Percentiles rank a stretch among this genome's conserved stretches.
phyloP scores from a whole-genome alignment of 495 filamentous ascomycete genomes.

The Xylaria curta region DNA sequence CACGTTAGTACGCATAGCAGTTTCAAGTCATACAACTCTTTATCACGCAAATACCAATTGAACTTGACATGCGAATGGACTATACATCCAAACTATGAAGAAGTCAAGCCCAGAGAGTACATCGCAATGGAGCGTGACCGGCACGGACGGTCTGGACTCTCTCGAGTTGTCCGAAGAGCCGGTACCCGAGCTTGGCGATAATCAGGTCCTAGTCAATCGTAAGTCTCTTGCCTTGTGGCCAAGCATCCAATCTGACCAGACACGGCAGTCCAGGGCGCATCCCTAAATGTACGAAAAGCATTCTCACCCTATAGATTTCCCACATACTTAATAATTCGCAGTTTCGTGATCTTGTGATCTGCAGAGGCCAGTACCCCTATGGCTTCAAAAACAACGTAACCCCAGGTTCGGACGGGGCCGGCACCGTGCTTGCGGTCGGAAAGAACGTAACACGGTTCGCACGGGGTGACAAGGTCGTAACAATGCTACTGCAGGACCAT shows the following conservation, averaged over 20 bases:
- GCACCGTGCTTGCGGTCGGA: slow-evolving; percentile 65
- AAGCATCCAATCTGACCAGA: background rate
- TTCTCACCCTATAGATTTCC: background rate
- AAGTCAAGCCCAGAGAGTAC: background rate
- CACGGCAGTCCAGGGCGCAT: background rate
- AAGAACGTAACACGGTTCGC: slow-evolving; percentile 57
- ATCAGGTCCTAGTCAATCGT: background rate
- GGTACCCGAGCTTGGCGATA: background rate
- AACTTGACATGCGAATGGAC: background rate
- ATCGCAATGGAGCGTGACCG: background rate
- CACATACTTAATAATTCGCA: background rate
- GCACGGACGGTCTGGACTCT: background rate
- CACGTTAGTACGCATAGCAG: background rate
- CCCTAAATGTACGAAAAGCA: background rate
- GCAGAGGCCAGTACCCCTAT: slow-evolving; percentile 40
- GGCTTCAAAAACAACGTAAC: slow-evolving; percentile 56
- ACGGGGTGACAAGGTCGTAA: background rate
- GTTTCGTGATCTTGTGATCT: background rate
- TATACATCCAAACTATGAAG: background rate
- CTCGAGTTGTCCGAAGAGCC: background rate
- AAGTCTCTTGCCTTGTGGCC: background rate
- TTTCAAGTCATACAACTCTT: background rate
- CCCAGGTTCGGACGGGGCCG: slow-evolving; percentile 70
- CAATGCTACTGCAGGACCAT: background rate
- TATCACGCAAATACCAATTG: background rate